phyloP scores from a whole-genome alignment of 2,329 filamentous ascomycete genomes.

The Blastomyces percursus region DNA sequence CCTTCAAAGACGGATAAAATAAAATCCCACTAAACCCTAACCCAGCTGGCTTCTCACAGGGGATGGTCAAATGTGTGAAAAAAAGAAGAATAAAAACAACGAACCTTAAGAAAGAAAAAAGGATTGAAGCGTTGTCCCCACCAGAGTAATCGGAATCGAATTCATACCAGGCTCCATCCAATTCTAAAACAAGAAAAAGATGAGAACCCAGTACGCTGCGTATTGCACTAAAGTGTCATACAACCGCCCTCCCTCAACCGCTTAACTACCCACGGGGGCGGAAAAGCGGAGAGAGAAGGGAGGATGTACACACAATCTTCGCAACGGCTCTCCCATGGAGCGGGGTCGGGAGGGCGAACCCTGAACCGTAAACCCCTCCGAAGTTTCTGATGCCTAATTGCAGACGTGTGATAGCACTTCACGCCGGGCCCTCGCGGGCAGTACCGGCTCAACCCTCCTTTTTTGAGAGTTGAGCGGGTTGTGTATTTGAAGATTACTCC shows the following conservation, averaged over 20 bases:
- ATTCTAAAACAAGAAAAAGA: slow-evolving; percentile 27
- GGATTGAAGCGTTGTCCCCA: slow-evolving; percentile 61
- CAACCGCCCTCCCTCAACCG: neutral
- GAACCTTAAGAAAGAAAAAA: slow-evolving; percentile 41
- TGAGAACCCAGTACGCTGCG: slow-evolving; percentile 55
- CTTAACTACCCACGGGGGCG: neutral
- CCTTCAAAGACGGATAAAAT: neutral
- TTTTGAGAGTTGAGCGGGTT: slow-evolving; percentile 31
- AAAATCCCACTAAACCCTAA: neutral
- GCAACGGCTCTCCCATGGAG: slow-evolving; percentile 87
- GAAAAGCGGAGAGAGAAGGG: neutral
- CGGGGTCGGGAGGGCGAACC: slow-evolving; percentile 27
- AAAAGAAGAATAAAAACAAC: slow-evolving; percentile 23
- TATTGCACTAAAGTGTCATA: slow-evolving; percentile 89
- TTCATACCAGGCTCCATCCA: slow-evolving; percentile 43
- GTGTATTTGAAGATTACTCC: slow-evolving; percentile 74
- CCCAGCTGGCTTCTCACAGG: neutral
- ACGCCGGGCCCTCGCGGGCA: slow-evolving; percentile 82
- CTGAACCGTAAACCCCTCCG: slow-evolving; percentile 43
- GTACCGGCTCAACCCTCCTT: slow-evolving; percentile 37
- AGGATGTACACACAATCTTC: slow-evolving; percentile 67
- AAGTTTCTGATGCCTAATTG: slow-evolving; percentile 86
- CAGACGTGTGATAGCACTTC: slow-evolving; percentile 55
- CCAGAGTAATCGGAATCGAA: slow-evolving; percentile 92
- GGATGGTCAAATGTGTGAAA: neutral